phyloP scores from a whole-genome alignment of 495 filamentous ascomycete species.

The Viridothelium virens region DNA sequence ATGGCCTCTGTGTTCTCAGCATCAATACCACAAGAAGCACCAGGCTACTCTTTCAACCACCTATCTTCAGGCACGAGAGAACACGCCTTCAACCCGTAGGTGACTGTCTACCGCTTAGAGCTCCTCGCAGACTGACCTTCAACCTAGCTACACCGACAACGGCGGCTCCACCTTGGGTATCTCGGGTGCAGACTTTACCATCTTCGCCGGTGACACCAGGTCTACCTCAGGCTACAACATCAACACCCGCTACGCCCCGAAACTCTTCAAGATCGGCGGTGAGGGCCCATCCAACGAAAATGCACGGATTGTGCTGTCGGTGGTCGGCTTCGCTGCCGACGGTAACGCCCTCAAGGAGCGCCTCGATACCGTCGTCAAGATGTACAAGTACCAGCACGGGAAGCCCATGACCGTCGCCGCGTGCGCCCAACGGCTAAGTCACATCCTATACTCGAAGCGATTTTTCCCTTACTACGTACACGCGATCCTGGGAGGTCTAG shows the following conservation, averaged over 20 bases:
- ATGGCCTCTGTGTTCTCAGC: conserved; percentile 37
- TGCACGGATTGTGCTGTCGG: conserved; percentile 77
- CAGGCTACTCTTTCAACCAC: conserved; percentile 55
- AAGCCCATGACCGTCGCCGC: conserved; percentile 88
- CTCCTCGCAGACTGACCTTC: conserved; percentile 1
- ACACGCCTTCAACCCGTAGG: conserved; percentile 92
- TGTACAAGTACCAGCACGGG: conserved; percentile 93
- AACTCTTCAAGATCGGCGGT: conserved; percentile 93
- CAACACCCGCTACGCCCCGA: conserved; percentile 87
- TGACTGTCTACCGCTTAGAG: conserved; percentile 5
- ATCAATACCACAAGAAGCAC: conserved; percentile 28
- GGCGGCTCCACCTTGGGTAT: conserved; percentile 95
- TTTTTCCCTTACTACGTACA: conserved; percentile 98
- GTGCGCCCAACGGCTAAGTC: conserved; percentile 84
- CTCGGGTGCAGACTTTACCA: conserved; percentile 83
- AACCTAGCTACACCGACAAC: conserved; percentile 83
- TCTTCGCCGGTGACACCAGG: conserved; percentile 93
- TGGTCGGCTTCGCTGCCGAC: conserved; percentile 93
- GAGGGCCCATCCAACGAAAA: conserved; percentile 75
- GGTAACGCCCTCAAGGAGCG: conserved; percentile 83
- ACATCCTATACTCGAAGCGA: conserved; percentile 90
- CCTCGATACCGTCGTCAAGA: conserved; percentile 84
- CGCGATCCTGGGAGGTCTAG: conserved; percentile 85
- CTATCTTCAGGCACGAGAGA: conserved; percentile 44
- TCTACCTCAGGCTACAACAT: conserved; percentile 95